Conservation (phyloP, 345 rosid species). For the Zanthoxylum bungeanum region DNA sequence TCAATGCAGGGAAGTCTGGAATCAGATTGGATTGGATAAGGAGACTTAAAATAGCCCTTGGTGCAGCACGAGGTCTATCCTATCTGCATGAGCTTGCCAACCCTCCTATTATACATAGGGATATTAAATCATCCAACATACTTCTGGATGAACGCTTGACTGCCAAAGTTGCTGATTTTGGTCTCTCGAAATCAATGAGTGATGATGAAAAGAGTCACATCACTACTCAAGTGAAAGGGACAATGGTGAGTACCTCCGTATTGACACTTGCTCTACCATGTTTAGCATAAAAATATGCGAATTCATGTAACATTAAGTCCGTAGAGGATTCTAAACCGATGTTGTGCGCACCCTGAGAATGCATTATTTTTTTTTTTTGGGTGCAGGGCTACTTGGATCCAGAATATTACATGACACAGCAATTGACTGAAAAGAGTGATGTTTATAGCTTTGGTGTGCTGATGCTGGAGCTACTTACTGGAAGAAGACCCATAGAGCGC, state of each 20-base stretch:
- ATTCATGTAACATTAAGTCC: not conserved
- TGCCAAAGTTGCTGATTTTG: conserved; percentile 94
- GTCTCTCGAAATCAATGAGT: conserved; percentile 72
- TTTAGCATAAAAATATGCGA: not conserved
- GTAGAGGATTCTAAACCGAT: not conserved
- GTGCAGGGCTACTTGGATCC: conserved; percentile 88
- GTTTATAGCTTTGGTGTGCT: conserved; percentile 93
- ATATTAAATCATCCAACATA: conserved; percentile 81
- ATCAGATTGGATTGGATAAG: conserved; percentile 76
- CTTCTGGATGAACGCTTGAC: conserved; percentile 69
- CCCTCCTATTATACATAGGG: conserved; percentile 96
- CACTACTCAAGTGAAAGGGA: conserved; percentile 95
- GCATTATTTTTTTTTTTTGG: conserved; percentile 2
- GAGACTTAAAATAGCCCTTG: conserved; percentile 75
- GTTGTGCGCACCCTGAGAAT: not conserved
- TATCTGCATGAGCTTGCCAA: conserved; percentile 93
- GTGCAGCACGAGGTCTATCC: conserved; percentile 77
- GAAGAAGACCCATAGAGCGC: conserved; percentile 68
- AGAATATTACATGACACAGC: conserved; percentile 92
- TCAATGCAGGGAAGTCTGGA: conserved; percentile 64
- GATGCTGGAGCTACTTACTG: conserved; percentile 70
- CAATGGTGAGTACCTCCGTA: conserved; percentile 58
- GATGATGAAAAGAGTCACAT: conserved; percentile 63
- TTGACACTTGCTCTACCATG: not conserved
- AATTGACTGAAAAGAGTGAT: conserved; percentile 87